phyloP scores from a whole-genome alignment of 2,329 filamentous ascomycete species.

The Botrytis medusae region DNA sequence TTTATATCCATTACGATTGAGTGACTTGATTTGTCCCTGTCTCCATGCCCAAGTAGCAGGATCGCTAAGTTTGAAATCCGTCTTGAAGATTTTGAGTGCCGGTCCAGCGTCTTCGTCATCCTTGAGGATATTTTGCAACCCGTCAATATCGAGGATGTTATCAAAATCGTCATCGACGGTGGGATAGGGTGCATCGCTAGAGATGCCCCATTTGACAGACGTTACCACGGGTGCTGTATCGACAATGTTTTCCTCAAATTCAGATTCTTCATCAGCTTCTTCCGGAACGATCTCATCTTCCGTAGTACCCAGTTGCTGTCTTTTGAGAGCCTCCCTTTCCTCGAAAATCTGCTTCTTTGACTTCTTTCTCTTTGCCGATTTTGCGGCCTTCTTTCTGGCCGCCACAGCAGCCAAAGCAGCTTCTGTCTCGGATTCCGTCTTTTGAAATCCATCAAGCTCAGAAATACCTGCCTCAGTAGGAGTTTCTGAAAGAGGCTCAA shows the following conservation, averaged over 20 bases:
- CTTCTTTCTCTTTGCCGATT: conserved; percentile 64
- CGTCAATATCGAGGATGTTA: conserved; percentile 67
- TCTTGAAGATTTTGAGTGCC: conserved; percentile 52
- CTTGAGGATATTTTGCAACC: conserved; percentile 67
- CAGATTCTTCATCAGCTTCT: conserved; percentile 37
- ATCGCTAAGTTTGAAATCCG: conserved; percentile 52
- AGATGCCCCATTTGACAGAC: conserved; percentile 58
- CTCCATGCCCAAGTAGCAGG: conserved; percentile 67
- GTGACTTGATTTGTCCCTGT: conserved; percentile 69
- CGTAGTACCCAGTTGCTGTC: conserved; percentile 47
- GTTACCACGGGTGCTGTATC: conserved; percentile 45
- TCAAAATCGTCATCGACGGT: conserved; percentile 66
- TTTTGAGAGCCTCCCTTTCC: conserved; percentile 62
- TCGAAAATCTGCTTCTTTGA: conserved; percentile 75
- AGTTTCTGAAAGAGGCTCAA: conserved; percentile 47
- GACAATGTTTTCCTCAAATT: conserved; percentile 39
- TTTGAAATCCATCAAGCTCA: conserved; percentile 51
- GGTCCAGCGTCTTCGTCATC: conserved; percentile 65
- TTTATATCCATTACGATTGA: conserved; percentile 58
- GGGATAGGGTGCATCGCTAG: conserved; percentile 55
- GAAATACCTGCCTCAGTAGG: conserved; percentile 47
- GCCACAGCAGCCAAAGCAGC: conserved; percentile 41
- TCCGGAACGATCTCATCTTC: conserved; percentile 47
- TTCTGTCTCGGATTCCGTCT: conserved; percentile 52
- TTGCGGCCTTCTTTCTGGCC: conserved; percentile 59